Conservation (phyloP, 768 basidiomycete genomes). For the Boletus sp. region DNA sequence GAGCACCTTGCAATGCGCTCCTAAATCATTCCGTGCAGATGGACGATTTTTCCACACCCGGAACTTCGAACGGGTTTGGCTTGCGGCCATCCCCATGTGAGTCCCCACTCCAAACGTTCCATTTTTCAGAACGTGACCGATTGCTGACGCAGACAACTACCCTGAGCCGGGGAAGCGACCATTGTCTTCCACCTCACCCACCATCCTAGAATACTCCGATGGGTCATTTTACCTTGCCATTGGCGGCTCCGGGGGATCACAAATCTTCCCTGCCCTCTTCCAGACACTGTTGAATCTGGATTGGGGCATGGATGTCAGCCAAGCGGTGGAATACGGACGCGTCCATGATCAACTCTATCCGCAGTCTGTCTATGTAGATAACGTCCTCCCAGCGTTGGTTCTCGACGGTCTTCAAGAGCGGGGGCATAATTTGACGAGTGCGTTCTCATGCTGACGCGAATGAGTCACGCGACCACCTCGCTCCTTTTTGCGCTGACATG, state of each 20-base stretch:
- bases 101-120: conserved; percentile 15
- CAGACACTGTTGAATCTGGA: conserved; percentile 73
- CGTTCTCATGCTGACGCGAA: conserved; percentile 7
- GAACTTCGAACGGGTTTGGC: conserved; percentile 76
- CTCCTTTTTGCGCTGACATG: background rate
- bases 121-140: background rate
- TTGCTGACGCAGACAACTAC: conserved; percentile 65
- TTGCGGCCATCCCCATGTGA: conserved; percentile 78
- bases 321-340: conserved; percentile 75
- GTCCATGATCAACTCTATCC: conserved; percentile 85
- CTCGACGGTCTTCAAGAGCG: conserved; percentile 51
- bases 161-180: conserved; percentile 84
- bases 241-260: conserved; percentile 84
- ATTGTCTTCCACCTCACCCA: conserved; percentile 77
- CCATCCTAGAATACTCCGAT: conserved; percentile 72
- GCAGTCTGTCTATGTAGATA: conserved; percentile 54
- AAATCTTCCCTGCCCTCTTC: conserved; percentile 77
- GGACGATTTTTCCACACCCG: conserved; percentile 92
- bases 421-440: conserved; percentile 73
- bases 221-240: conserved; percentile 69
- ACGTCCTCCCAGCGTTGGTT: conserved; percentile 51
- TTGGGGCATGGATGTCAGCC: conserved; percentile 73
- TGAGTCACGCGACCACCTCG: too few species aligned
- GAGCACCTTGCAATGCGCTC: background rate
- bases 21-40: conserved; percentile 42